Conservation (phyloP, 306 rosid genomes). For the Cicer arietinum region DNA sequence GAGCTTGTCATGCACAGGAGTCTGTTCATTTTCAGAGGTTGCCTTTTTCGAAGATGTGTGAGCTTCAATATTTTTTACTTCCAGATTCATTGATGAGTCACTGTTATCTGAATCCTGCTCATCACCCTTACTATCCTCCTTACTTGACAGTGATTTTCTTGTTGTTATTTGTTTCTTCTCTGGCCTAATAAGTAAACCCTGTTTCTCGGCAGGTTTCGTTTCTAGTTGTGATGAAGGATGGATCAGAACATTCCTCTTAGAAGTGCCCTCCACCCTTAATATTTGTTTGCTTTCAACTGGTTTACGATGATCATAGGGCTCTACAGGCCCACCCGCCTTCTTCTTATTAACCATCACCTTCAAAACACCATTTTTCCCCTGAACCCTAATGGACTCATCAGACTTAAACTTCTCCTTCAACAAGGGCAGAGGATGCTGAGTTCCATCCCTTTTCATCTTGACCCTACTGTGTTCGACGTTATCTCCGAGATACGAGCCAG, state of each 20-base stretch:
- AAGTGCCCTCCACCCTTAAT: conserved; percentile 56
- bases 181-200: conserved; percentile 51
- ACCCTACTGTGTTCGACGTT: conserved; percentile 49
- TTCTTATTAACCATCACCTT: conserved; percentile 89
- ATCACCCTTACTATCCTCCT: conserved; percentile 58
- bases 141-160: conserved; percentile 61
- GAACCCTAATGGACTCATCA: conserved; percentile 83
- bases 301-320: conserved; percentile 54
- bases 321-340: conserved; percentile 53
- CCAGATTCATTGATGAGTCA: conserved; percentile 66
- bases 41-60: conserved; percentile 54
- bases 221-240: conserved; percentile 54
- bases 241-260: conserved; percentile 54
- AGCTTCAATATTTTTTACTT: conserved; percentile 56
- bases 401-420: conserved; percentile 68
- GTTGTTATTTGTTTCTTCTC: conserved; percentile 56
- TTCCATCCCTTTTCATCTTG: conserved; percentile 58
- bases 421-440: conserved; percentile 48
- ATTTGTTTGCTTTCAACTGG: conserved; percentile 59
- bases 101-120: conserved; percentile 73
- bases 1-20: conserved; percentile 64
- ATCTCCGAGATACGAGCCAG: conserved; percentile 53
- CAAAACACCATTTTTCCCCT: conserved; percentile 95
- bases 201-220: conserved; percentile 56
- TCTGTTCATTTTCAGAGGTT: conserved; percentile 58